Conservation (phyloP, 768 basidiomycete species). For the Udeniomyces megalosporus region DNA sequence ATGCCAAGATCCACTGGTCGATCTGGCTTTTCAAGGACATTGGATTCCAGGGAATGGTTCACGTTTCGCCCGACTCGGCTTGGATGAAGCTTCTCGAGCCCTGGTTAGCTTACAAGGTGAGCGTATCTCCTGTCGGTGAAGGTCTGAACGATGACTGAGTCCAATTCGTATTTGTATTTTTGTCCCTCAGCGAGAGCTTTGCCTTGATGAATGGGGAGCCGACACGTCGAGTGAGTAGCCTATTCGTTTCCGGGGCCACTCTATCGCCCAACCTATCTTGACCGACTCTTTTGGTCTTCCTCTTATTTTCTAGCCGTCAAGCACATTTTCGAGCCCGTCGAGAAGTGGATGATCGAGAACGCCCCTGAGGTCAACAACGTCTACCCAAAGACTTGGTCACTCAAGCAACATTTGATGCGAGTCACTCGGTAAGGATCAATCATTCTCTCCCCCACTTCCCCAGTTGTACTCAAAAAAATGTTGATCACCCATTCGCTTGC, state of each 20-base stretch:
- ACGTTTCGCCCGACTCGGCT: slow-evolving; percentile 44
- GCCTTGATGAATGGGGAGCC: too few relatives aligned
- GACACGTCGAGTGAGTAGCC: too few relatives aligned
- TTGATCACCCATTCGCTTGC: too few relatives aligned
- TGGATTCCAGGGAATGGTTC: slow-evolving; percentile 32
- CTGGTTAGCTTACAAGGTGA: slow-evolving; percentile 63
- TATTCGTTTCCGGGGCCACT: too few relatives aligned
- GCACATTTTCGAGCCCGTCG: slow-evolving; percentile 47
- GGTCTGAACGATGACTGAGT: slow-evolving; percentile 34
- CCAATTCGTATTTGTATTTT: not conserved
- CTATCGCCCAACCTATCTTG: too few relatives aligned
- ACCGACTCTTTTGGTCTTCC: not conserved
- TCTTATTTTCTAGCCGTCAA: slow-evolving; percentile 32
- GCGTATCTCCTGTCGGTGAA: slow-evolving; percentile 61
- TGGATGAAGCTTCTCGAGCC: slow-evolving; percentile 53
- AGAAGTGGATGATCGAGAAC: slow-evolving; percentile 34
- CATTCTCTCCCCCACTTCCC: too few relatives aligned
- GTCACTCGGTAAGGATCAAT: too few relatives aligned
- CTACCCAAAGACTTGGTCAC: slow-evolving; percentile 5
- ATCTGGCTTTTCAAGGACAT: slow-evolving; percentile 75
- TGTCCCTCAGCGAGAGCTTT: not conserved
- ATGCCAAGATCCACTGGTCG: slow-evolving; percentile 44
- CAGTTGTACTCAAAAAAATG: too few relatives aligned
- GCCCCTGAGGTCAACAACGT: slow-evolving; percentile 39
- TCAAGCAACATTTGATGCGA: not conserved